Evolutionary conservation across 2,329 filamentous ascomycete genomes (phyloP).

Genomic region (Xylariaceae sp.): DNA sequence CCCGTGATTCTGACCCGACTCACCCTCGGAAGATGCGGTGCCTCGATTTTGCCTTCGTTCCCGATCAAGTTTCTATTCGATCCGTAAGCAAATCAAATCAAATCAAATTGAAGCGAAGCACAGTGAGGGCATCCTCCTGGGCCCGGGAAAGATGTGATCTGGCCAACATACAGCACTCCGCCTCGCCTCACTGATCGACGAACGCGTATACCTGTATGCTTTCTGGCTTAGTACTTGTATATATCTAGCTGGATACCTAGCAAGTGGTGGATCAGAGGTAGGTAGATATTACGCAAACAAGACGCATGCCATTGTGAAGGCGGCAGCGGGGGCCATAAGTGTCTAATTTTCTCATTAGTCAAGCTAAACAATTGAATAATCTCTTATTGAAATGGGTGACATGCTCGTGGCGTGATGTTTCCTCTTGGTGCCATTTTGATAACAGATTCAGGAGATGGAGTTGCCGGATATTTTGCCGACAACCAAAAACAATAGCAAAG

Average conservation of each 20-base stretch:
- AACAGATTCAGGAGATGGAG: neutral
- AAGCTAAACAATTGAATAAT: neutral
- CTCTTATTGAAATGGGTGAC: neutral
- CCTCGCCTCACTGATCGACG: slow-evolving; percentile 28
- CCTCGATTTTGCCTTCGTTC: slow-evolving; percentile 7
- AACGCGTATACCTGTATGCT: slow-evolving; percentile 26
- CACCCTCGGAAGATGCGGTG: slow-evolving; percentile 1
- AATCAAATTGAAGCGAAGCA: neutral
- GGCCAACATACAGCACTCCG: slow-evolving; percentile 25
- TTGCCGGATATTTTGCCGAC: neutral
- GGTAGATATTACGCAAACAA: slow-evolving; percentile 24
- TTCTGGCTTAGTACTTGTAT: slow-evolving; percentile 2
- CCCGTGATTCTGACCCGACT: slow-evolving; percentile 1
- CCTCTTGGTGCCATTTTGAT: slow-evolving; percentile 27
- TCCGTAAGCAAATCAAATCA: neutral
- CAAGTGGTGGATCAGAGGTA: too few species aligned
- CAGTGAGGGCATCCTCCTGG: too few species aligned
- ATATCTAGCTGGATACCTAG: neutral
- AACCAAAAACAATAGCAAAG: too few species aligned
- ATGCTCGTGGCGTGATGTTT: slow-evolving; percentile 26
- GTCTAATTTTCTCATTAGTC: slow-evolving; percentile 18
- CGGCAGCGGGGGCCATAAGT: slow-evolving; percentile 26
- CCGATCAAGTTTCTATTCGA: slow-evolving; percentile 25
- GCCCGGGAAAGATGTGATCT: neutral
- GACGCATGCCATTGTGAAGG: slow-evolving; percentile 30